Evolutionary conservation across 495 filamentous ascomycete species (phyloP).

Genomic region (Neurospora tetrasperma): DNA sequence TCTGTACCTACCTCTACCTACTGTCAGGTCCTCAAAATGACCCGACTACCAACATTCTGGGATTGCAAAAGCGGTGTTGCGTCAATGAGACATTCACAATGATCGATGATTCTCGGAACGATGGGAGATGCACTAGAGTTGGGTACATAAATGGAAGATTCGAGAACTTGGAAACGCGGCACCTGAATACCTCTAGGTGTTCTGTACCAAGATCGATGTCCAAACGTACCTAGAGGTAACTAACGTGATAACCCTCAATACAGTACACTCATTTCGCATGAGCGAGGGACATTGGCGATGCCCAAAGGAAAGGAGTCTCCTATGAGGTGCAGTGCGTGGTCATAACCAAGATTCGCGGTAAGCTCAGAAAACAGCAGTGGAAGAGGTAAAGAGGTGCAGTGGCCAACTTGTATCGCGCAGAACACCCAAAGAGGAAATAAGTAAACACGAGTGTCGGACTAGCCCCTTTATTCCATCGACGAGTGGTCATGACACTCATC

Average conservation of each 20-base stretch:
- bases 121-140: neutral
- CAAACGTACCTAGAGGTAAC: too few species aligned
- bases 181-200: too few species aligned
- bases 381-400: neutral
- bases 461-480: neutral
- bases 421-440: neutral
- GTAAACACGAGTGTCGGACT: neutral
- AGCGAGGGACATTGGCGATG: too few species aligned
- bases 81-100: neutral
- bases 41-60: neutral
- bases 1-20: too few species aligned
- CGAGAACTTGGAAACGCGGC: neutral
- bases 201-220: too few species aligned
- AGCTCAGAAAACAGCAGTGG: neutral
- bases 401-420: neutral
- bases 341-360: neutral
- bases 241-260: too few species aligned
- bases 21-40: too few species aligned
- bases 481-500: too few species aligned
- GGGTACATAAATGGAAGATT: neutral
- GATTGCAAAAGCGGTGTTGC: neutral
- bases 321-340: neutral
- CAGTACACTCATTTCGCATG: too few species aligned
- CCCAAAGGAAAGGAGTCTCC: neutral
- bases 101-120: neutral